Base-by-base conservation (phyloP, 805 yeast genomes). In the Lachancea thermotolerans region DNA sequence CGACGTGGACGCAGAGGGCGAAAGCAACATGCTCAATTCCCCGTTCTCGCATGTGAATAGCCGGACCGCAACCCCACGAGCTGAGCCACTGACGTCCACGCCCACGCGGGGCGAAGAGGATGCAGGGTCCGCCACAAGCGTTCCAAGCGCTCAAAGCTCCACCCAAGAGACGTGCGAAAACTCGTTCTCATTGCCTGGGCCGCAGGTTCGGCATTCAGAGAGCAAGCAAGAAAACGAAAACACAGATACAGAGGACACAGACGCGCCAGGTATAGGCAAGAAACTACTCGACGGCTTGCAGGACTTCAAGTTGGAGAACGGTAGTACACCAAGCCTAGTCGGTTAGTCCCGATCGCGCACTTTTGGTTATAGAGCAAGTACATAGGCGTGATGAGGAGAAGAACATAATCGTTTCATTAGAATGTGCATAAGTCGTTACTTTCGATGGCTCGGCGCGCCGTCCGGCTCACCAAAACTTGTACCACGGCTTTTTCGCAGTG, bases 111-210 rank as follows among this genome's bases (percentile, higher is more conserved):
- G 27, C 43, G 25, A 21, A 21, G 17, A 14, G 5, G 38, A 17
- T 9, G 16, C 37, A 8, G 12, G 21, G 17, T 37, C 40, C 7
- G 12, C 34, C 14, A 27, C 42, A 18, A 25, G 36, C 17, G 31
- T 17, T 8, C 37, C 30, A n/a, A n/a, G 21, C 31, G 25, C 31
- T 11, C 15, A 18, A n/a, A 34, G 40, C 4, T 21, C 42, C 34
- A 21, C 28, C 10, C 37, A 39, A 27, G 37, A 48, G 34, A 43
- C 40, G n/a, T 49, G 49, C 31, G 78, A 76, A 48, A 77, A 74
- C 51, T 75, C 81, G 1, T 76, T 77, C 54, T 74, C 80, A 1
- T 53, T 77, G 41, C 81, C 81, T 35, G 58, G 53, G 51, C 74
- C 61, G 42, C 17, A 33, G 30, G 33, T 37, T 14, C 43, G 28